Conservation (phyloP, 1,284 basidiomycete genomes). For the Cryptococcus sp. region DNA sequence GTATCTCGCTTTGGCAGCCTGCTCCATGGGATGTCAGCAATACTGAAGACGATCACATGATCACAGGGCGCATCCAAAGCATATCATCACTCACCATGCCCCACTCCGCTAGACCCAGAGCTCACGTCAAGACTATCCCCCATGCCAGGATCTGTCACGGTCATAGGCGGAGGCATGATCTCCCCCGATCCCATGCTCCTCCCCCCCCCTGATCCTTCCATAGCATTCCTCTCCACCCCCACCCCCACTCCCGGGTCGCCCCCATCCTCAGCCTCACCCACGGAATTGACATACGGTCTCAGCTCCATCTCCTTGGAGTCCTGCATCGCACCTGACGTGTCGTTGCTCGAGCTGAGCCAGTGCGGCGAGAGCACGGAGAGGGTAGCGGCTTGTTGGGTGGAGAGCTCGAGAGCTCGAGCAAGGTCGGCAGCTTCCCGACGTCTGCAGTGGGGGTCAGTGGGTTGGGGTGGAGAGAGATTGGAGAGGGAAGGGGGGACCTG, state of each 20-base stretch:
- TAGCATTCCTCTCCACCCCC: neutral
- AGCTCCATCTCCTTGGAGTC: slow-evolving; percentile 41
- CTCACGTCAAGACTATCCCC: neutral
- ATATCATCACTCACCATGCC: neutral
- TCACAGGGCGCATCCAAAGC: too few relatives aligned
- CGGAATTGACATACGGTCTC: slow-evolving; percentile 3
- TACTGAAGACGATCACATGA: neutral
- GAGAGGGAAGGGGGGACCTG: neutral
- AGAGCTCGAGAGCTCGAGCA: slow-evolving; percentile 34
- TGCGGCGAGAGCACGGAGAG: slow-evolving; percentile 19
- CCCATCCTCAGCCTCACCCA: neutral
- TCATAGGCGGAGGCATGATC: slow-evolving; percentile 16
- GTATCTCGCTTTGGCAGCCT: slow-evolving; percentile 9
- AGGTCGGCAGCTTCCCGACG: slow-evolving; percentile 44
- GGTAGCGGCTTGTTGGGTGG: slow-evolving; percentile 33
- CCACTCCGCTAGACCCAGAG: neutral
- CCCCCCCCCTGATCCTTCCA: neutral
- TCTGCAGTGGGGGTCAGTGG: slow-evolving; percentile 14
- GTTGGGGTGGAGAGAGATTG: too few relatives aligned
- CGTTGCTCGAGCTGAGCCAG: slow-evolving; percentile 19
- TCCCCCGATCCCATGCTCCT: slow-evolving; percentile 13
- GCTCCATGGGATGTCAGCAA: neutral
- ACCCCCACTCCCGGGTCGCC: too few relatives aligned
- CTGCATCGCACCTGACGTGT: slow-evolving; percentile 13
- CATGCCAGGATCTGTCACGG: neutral